A percentile compares a stretch with the other conserved stretches of the same genome.
Evolutionary conservation across 148 eudicot species (phyloP).

Genomic region (Oxyria digyna): DNA sequence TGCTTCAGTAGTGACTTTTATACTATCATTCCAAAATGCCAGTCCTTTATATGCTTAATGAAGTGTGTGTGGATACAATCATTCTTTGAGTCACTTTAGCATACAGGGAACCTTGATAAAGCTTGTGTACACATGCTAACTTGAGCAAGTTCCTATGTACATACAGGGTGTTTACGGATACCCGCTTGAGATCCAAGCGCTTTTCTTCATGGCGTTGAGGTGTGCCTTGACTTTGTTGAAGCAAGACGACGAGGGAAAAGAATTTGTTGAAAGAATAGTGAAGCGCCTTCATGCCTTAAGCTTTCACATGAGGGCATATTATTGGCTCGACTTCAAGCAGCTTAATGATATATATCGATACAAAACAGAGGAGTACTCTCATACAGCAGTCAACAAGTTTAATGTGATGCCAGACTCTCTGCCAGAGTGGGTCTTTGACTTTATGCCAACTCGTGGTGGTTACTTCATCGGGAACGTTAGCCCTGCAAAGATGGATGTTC

Average conservation of each 20-base stretch:
- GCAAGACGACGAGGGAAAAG: slow-evolving; percentile 73
- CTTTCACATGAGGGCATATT: slow-evolving; percentile 82
- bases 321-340: slow-evolving; percentile 79
- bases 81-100: neutral
- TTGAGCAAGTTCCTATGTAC: neutral
- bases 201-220: slow-evolving; percentile 88
- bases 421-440: slow-evolving; percentile 92
- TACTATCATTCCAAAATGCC: neutral
- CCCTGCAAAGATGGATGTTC: slow-evolving; percentile 81
- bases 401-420: slow-evolving; percentile 93
- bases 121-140: neutral
- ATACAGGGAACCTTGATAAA: neutral
- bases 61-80: neutral
- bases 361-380: slow-evolving; percentile 86
- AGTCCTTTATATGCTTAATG: neutral
- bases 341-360: slow-evolving; percentile 74
- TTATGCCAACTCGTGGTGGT: slow-evolving; percentile 76
- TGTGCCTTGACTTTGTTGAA: slow-evolving; percentile 63
- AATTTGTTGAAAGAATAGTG: slow-evolving; percentile 50
- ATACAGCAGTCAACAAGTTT: slow-evolving; percentile 79
- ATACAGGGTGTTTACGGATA: slow-evolving; percentile 90
- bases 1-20: neutral
- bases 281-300: slow-evolving; percentile 79
- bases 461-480: slow-evolving; percentile 84
- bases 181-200: slow-evolving; percentile 95